Percentiles rank a stretch among this genome's conserved stretches.
Conservation (phyloP, 352 stramenopile genomes). For the Phytopythium aichiense region DNA sequence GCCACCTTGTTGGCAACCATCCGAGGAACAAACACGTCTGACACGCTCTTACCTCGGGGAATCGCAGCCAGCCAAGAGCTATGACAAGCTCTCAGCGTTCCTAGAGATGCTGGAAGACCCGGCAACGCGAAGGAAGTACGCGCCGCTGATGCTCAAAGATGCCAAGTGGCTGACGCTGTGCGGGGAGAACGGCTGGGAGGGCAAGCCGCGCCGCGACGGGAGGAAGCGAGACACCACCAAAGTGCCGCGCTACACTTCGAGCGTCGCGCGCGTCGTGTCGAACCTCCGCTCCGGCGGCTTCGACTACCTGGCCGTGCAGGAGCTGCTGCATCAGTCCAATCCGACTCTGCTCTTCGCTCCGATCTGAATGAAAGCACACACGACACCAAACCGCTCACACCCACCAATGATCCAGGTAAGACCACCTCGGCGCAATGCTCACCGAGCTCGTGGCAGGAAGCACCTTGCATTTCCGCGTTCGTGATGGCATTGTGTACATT, state of each 20-base stretch:
- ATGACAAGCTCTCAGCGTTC: slow-evolving; percentile 60
- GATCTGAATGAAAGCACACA: slow-evolving; percentile 14
- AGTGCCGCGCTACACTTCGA: slow-evolving; percentile 53
- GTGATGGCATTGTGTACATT: neutral
- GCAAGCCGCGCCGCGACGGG: slow-evolving; percentile 49
- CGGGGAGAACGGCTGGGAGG: slow-evolving; percentile 67
- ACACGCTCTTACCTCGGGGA: neutral
- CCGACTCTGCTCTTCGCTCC: slow-evolving; percentile 58
- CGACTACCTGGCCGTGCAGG: slow-evolving; percentile 64
- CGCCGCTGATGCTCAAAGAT: slow-evolving; percentile 56
- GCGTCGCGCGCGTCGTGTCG: slow-evolving; percentile 42
- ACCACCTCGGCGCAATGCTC: neutral
- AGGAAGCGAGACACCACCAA: slow-evolving; percentile 35
- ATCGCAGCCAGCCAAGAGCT: slow-evolving; percentile 51
- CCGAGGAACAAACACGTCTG: neutral
- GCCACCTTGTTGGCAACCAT: neutral
- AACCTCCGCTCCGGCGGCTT: slow-evolving; percentile 68
- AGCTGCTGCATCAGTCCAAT: slow-evolving; percentile 68
- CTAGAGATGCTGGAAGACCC: slow-evolving; percentile 48
- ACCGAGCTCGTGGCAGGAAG: neutral
- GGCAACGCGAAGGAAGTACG: slow-evolving; percentile 33
- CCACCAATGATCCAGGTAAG: neutral
- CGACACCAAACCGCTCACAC: neutral
- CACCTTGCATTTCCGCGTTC: slow-evolving; percentile 1
- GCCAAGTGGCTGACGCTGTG: slow-evolving; percentile 62